Evolutionary conservation across 108 stramenopile species (phyloP).

Genomic region (Skeletonema potamos): DNA sequence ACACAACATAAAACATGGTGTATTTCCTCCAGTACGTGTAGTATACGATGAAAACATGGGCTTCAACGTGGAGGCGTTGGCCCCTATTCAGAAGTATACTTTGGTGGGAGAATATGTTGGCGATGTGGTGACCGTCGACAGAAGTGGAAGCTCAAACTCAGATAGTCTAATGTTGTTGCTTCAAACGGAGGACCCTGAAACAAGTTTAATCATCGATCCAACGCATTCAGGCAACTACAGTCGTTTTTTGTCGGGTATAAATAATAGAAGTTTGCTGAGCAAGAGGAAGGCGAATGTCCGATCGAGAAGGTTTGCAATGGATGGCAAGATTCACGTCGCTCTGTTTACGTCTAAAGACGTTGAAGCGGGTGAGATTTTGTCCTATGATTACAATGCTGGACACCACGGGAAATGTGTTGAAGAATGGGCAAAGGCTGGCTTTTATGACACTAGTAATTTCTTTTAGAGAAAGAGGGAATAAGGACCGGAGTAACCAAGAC

Average conservation of each 20-base stretch:
- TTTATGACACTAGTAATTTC: conserved; percentile 59
- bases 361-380: conserved; percentile 46
- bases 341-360: conserved; percentile 45
- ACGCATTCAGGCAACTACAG: conserved; percentile 45
- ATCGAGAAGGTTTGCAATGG: conserved; percentile 43
- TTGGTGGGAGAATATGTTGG: conserved; percentile 50
- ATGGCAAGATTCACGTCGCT: conserved; percentile 42
- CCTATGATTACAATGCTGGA: conserved; percentile 59
- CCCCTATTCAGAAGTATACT: conserved; percentile 35
- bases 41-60: conserved; percentile 41
- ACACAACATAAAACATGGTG: conserved; percentile 36
- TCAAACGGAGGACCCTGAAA: conserved; percentile 32
- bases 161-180: conserved; percentile 53
- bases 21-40: conserved; percentile 46
- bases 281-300: conserved; percentile 51
- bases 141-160: conserved; percentile 36
- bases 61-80: conserved; percentile 47
- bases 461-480: conserved; percentile 10
- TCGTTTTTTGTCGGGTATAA: conserved; percentile 50
- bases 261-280: conserved; percentile 42
- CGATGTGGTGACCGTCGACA: conserved; percentile 42
- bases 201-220: conserved; percentile 53
- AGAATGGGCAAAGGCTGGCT: conserved; percentile 42
- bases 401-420: conserved; percentile 38
- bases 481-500: too few relatives aligned